Conservation (phyloP, 768 basidiomycete species). For the Pholiota molesta region DNA sequence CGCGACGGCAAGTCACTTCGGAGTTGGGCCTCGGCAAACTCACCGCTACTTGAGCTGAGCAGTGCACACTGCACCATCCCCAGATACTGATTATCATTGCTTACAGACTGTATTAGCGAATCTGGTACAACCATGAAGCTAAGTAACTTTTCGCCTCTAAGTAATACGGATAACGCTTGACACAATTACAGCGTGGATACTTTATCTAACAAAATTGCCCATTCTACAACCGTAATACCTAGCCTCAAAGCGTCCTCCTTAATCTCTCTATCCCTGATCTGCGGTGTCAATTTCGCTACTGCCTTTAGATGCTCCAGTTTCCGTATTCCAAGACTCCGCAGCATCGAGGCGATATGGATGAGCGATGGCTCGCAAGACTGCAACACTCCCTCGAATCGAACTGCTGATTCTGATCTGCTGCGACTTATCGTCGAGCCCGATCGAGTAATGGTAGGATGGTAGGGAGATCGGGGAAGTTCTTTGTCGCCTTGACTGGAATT, state of each 20-base stretch:
- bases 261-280: conserved; percentile 69
- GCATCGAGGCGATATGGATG: conserved; percentile 59
- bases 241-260: conserved; percentile 68
- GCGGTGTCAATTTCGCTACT: conserved; percentile 60
- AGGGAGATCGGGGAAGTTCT: conserved; percentile 33
- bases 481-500: conserved; percentile 29
- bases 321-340: conserved; percentile 61
- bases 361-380: conserved; percentile 67
- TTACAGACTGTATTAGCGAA: no score
- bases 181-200: conserved; percentile 38
- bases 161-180: no score
- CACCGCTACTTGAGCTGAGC: no score
- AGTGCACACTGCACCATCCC: no score
- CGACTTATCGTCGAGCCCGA: conserved; percentile 48
- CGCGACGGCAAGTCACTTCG: conserved; percentile 1
- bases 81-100: no score
- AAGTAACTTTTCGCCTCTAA: no score
- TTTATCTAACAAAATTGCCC: conserved; percentile 77
- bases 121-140: no score
- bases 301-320: conserved; percentile 65
- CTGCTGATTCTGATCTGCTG: conserved; percentile 36
- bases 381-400: conserved; percentile 57
- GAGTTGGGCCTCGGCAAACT: no score
- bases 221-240: conserved; percentile 75
- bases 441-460: conserved; percentile 40